Base-by-base conservation (phyloP, 805 yeast species). In the Candida hungchunana region DNA sequence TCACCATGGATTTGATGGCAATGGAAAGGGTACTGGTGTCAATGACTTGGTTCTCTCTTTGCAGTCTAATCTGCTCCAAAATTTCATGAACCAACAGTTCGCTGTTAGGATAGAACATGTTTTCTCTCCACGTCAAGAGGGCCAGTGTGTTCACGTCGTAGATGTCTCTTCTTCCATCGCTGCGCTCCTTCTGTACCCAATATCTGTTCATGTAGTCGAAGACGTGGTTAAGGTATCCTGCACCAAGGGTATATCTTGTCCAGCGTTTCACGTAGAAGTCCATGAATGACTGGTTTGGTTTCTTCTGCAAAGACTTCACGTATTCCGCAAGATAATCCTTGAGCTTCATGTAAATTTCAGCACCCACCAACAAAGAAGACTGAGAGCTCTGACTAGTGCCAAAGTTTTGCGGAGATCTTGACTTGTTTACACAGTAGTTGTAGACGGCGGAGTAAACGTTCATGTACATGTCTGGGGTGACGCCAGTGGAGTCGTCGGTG, bases 151-250 rank as follows among this genome's bases (percentile, higher is more conserved):
- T 81, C 16, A 94, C 94, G 60, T 93, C 98, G 59, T 79, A 87
- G 30, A 93, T 79, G 53, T 86, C 88, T 45, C 88, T 73, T 52
- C 86, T 77, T 13, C 97, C 97, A 57, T 90, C 97, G 28, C 87
- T 82, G 54, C 97, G 74, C 61, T 90, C 97, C 55, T 94, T 89
- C 50, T 83, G 84, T 29, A 94, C 96, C 98, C 98, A 93, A 62
- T 90, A 93, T 43, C 97, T 75, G 61, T 93, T 93, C 75, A 93
- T 79, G 61, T 93, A 93, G 58, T 90, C 96, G 53, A 93, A 85
- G 6, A 94, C 89, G 57, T 94, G 93, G 59, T 87, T 88, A 58
- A 93, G 64, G 60, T 86, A 84, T 12, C 88, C 83, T 2, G 97
- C 95, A 18, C 97, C 97, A 35, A 86, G 78, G 16, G 94, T 77